Evolutionary conservation across 2,329 filamentous ascomycete genomes (phyloP).

Genomic region (Elsinoe batatas): DNA sequence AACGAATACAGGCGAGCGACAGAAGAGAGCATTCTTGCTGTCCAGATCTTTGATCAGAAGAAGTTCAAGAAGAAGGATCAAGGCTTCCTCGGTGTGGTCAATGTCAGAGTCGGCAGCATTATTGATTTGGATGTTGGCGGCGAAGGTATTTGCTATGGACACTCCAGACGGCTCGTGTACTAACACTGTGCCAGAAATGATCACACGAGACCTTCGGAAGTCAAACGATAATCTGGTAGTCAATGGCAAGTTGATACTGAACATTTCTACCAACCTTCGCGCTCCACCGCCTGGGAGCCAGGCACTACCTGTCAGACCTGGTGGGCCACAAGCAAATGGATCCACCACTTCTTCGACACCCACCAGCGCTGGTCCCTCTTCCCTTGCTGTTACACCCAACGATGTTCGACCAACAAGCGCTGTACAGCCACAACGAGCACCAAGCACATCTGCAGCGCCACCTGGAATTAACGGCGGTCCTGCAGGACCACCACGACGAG

Average conservation of each 20-base stretch:
- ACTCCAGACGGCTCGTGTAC: slow-evolving; percentile 3
- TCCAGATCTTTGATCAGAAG: slow-evolving; percentile 99
- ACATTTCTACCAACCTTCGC: slow-evolving; percentile 81
- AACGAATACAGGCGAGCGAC: slow-evolving; percentile 62
- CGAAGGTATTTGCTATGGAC: slow-evolving; percentile 58
- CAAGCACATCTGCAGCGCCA: slow-evolving; percentile 20
- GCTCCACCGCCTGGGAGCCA: slow-evolving; percentile 19
- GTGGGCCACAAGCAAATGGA: slow-evolving; percentile 29
- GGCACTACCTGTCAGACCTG: slow-evolving; percentile 26
- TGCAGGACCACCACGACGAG: slow-evolving; percentile 24
- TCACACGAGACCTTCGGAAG: slow-evolving; percentile 93
- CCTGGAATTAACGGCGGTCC: slow-evolving; percentile 26
- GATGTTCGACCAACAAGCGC: slow-evolving; percentile 22
- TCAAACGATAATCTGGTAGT: slow-evolving; percentile 97
- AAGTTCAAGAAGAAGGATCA: slow-evolving; percentile 99
- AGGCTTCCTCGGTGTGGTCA: slow-evolving; percentile 94
- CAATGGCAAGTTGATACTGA: slow-evolving; percentile 94
- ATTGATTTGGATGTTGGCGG: slow-evolving; percentile 82
- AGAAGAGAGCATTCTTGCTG: slow-evolving; percentile 91
- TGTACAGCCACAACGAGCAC: slow-evolving; percentile 20
- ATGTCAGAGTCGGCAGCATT: slow-evolving; percentile 87
- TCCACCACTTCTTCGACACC: slow-evolving; percentile 31
- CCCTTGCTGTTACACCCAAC: slow-evolving; percentile 19
- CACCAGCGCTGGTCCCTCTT: slow-evolving; percentile 30
- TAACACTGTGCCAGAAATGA: slow-evolving; percentile 60